Percentiles rank a stretch among this genome's conserved stretches.
phyloP scores from a whole-genome alignment of 306 rosid genomes.

The Carpinus viminea region DNA sequence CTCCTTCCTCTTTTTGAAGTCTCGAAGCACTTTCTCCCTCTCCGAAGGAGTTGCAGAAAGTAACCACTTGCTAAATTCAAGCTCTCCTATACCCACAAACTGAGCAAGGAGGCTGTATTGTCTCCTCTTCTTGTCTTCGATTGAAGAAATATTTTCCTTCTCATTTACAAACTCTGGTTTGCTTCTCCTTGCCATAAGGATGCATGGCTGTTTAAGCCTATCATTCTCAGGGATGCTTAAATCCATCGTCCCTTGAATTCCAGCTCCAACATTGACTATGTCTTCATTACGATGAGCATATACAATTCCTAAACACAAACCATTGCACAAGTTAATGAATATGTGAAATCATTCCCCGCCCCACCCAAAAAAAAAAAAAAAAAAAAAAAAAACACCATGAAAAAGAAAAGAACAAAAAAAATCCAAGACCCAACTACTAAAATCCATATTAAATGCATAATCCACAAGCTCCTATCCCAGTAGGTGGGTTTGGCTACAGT shows the following conservation, averaged over 20 bases:
- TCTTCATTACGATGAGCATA: slow-evolving; percentile 90
- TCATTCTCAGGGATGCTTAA: slow-evolving; percentile 25
- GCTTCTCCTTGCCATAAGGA: slow-evolving; percentile 30
- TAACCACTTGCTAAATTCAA: slow-evolving; percentile 85
- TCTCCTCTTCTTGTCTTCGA: slow-evolving; percentile 53
- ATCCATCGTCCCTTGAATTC: slow-evolving; percentile 36
- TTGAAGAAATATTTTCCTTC: slow-evolving; percentile 33
- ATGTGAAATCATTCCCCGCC: neutral
- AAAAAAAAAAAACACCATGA: neutral
- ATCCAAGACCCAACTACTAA: neutral
- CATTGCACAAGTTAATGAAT: slow-evolving; percentile 1
- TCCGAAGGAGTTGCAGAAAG: slow-evolving; percentile 63
- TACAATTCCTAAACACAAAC: slow-evolving; percentile 54
- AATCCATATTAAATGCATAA: neutral
- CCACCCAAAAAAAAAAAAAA: neutral
- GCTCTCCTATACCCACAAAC: slow-evolving; percentile 62
- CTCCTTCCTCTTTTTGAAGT: slow-evolving; percentile 63
- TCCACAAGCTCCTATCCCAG: neutral
- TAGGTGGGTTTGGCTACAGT: too few relatives aligned
- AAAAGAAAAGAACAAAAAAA: neutral
- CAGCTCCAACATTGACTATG: slow-evolving; percentile 59
- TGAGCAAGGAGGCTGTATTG: slow-evolving; percentile 63
- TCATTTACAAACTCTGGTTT: slow-evolving; percentile 29
- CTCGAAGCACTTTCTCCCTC: slow-evolving; percentile 62
- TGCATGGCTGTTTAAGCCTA: slow-evolving; percentile 29